phyloP scores from a whole-genome alignment of 805 yeast species.

The Lipomyces sp. region DNA sequence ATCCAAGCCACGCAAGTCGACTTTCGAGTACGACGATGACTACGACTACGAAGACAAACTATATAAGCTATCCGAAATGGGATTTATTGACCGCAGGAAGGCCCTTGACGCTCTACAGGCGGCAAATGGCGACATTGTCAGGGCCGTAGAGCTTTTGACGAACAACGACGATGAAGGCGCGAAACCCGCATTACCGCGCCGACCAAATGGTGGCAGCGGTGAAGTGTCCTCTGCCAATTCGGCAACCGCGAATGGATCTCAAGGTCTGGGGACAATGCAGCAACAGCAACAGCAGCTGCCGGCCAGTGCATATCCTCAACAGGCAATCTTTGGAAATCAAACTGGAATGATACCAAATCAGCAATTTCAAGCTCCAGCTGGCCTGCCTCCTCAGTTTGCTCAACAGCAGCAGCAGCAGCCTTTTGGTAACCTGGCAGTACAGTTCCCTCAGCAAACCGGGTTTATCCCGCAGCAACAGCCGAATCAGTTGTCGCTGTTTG shows the following conservation, averaged over 20 bases:
- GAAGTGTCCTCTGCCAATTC: too few relatives aligned
- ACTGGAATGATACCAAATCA: not conserved
- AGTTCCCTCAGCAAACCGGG: too few relatives aligned
- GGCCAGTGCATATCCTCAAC: not conserved
- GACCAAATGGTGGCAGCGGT: slow-evolving; percentile 21
- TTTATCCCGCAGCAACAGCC: too few relatives aligned
- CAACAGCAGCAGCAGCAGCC: slow-evolving; percentile 1
- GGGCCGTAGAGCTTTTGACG: slow-evolving; percentile 51
- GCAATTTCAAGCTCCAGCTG: not conserved
- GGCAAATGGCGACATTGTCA: slow-evolving; percentile 56
- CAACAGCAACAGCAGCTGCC: slow-evolving; percentile 23
- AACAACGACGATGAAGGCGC: slow-evolving; percentile 12
- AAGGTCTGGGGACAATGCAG: slow-evolving; percentile 15
- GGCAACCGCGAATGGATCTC: slow-evolving; percentile 1
- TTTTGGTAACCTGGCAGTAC: too few relatives aligned
- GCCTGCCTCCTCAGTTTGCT: slow-evolving; percentile 6
- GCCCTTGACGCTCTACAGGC: slow-evolving; percentile 61
- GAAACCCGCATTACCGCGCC: slow-evolving; percentile 19
- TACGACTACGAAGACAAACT: slow-evolving; percentile 41
- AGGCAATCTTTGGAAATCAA: slow-evolving; percentile 7
- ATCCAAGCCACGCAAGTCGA: not conserved
- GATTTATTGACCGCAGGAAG: slow-evolving; percentile 55
- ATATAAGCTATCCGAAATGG: slow-evolving; percentile 50
- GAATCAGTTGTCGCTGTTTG: slow-evolving; percentile 3
- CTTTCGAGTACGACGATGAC: slow-evolving; percentile 16